phyloP scores from a whole-genome alignment of 768 basidiomycete genomes.

The Psilocybe subaeruginosa region DNA sequence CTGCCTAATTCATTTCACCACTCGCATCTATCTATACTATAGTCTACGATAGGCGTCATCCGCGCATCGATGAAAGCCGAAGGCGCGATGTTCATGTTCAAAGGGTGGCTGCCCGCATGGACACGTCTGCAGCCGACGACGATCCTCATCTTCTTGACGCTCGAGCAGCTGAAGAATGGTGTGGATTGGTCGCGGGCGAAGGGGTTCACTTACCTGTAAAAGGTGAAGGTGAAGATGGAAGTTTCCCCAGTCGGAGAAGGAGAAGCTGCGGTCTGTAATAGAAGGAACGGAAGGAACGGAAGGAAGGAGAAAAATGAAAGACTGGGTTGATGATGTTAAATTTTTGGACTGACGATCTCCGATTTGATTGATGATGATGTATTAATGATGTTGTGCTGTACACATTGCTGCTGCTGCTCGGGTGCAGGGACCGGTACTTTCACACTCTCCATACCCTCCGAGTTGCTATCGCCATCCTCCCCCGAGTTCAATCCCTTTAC shows the following conservation, averaged over 20 bases:
- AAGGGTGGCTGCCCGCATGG: constrained; percentile 91
- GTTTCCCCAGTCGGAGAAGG: neutral
- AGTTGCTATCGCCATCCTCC: no score
- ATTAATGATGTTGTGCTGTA: neutral
- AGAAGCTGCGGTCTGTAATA: neutral
- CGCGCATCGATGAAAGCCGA: constrained; percentile 68
- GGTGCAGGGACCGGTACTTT: no score
- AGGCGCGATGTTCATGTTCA: constrained; percentile 90
- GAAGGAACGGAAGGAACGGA: neutral
- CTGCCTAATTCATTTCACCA: no score
- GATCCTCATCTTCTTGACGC: constrained; percentile 83
- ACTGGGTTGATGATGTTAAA: neutral
- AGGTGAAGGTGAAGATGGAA: neutral
- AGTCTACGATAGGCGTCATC: constrained; percentile 78
- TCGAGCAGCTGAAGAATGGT: constrained; percentile 78
- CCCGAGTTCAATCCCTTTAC: no score
- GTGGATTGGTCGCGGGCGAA: constrained; percentile 62
- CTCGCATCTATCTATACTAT: neutral
- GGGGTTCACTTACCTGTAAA: constrained; percentile 35
- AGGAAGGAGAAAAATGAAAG: neutral
- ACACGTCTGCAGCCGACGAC: constrained; percentile 85
- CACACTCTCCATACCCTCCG: no score
- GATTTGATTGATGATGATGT: neutral
- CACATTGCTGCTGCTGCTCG: neutral
- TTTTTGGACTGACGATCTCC: neutral